Evolutionary conservation across 495 filamentous ascomycete genomes (phyloP).

Genomic region (Hypoxylon crocopeplum): DNA sequence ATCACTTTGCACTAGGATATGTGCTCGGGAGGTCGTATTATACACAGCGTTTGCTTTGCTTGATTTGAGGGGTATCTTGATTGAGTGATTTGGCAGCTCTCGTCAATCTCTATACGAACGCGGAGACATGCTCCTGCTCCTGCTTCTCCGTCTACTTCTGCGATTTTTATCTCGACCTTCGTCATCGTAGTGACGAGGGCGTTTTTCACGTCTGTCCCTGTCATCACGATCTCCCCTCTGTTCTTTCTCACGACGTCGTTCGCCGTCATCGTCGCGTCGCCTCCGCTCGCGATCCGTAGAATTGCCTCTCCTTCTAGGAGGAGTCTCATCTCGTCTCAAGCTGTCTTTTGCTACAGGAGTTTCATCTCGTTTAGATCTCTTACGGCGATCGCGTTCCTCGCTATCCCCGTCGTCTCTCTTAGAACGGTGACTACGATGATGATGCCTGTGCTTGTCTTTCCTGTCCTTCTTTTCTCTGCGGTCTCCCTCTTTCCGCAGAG

Average conservation of each 20-base stretch:
- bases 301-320: conserved; percentile 37
- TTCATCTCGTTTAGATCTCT: conserved; percentile 35
- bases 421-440: conserved; percentile 54
- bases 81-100: conserved; percentile 28
- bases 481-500: conserved; percentile 62
- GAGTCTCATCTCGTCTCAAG: conserved; percentile 35
- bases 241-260: conserved; percentile 33
- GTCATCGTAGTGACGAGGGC: conserved; percentile 30
- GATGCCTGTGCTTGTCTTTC: conserved; percentile 62
- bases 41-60: conserved; percentile 22
- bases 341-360: conserved; percentile 26
- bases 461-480: conserved; percentile 44
- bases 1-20: conserved; percentile 25
- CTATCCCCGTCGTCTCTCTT: conserved; percentile 40
- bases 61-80: conserved; percentile 28
- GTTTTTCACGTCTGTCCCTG: conserved; percentile 36
- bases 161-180: conserved; percentile 29
- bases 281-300: conserved; percentile 42
- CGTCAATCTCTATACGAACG: conserved; percentile 36
- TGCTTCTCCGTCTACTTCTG: conserved; percentile 38
- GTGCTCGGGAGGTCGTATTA: conserved; percentile 21
- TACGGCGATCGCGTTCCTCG: conserved; percentile 33
- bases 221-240: conserved; percentile 40
- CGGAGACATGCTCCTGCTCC: conserved; percentile 38
- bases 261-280: conserved; percentile 32